Conservation (phyloP, 2,329 filamentous ascomycete species). For the Setomelanomma holmii region DNA sequence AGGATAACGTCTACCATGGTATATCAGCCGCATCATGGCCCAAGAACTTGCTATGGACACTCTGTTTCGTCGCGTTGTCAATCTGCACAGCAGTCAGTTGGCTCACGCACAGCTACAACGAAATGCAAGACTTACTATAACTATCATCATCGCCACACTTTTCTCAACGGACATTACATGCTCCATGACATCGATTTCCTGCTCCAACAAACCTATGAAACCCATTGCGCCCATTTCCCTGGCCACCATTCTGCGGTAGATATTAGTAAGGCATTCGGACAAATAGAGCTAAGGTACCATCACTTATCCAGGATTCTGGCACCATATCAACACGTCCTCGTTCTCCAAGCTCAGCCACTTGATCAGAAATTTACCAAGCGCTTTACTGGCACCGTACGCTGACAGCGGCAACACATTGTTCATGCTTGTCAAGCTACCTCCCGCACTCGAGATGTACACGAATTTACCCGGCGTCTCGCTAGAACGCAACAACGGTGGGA, state of each 20-base stretch:
- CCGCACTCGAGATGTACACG: slow-evolving; percentile 19
- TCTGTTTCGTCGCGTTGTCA: slow-evolving; percentile 12
- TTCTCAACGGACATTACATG: slow-evolving; percentile 12
- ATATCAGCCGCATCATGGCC: slow-evolving; percentile 12
- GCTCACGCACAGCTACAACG: neutral
- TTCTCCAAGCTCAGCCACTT: slow-evolving; percentile 25
- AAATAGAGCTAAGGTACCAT: no score
- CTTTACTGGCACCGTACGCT: slow-evolving; percentile 26
- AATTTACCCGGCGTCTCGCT: slow-evolving; percentile 11
- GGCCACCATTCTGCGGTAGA: slow-evolving; percentile 8
- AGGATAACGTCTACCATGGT: slow-evolving; percentile 17
- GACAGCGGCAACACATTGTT: slow-evolving; percentile 3
- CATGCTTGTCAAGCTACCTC: slow-evolving; percentile 18
- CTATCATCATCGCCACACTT: slow-evolving; percentile 5
- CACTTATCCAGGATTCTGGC: slow-evolving; percentile 23
- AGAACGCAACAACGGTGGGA: slow-evolving; percentile 12
- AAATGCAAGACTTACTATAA: neutral
- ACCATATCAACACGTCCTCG: slow-evolving; percentile 17
- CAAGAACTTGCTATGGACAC: slow-evolving; percentile 15
- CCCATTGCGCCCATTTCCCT: slow-evolving; percentile 9
- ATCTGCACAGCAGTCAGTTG: slow-evolving; percentile 9
- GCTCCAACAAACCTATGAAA: slow-evolving; percentile 3
- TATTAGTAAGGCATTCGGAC: no score
- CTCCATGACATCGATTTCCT: slow-evolving; percentile 7
- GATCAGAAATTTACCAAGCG: slow-evolving; percentile 22